phyloP scores from a whole-genome alignment of 2,329 filamentous ascomycete species.

The Ascochyta fabae region DNA sequence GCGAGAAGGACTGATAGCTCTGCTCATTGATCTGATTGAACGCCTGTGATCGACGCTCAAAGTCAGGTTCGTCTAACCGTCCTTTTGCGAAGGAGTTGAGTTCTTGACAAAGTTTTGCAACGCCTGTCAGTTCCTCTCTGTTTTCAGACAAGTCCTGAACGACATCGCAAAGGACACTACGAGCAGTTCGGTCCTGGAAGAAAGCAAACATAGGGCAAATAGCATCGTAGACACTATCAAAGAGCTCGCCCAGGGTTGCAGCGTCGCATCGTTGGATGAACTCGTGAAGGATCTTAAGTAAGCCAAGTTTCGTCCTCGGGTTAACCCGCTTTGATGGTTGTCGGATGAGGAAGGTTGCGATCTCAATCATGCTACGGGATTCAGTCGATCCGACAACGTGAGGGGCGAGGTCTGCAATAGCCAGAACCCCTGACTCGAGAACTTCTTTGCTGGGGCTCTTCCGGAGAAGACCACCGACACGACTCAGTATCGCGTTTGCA shows the following conservation, averaged over 20 bases:
- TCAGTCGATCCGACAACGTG: constrained; percentile 58
- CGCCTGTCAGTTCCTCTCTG: constrained; percentile 64
- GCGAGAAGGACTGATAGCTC: constrained; percentile 64
- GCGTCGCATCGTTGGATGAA: constrained; percentile 73
- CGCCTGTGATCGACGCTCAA: constrained; percentile 78
- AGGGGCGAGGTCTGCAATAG: constrained; percentile 71
- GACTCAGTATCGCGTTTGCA: constrained; percentile 68
- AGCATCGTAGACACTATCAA: constrained; percentile 72
- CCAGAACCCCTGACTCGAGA: constrained; percentile 78
- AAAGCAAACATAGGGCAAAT: constrained; percentile 86
- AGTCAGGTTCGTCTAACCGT: constrained; percentile 85
- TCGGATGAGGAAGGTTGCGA: constrained; percentile 79
- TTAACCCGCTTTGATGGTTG: constrained; percentile 85
- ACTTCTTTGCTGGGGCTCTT: constrained; percentile 72
- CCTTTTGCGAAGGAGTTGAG: constrained; percentile 79
- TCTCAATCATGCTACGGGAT: constrained; percentile 77
- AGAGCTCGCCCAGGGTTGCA: constrained; percentile 63
- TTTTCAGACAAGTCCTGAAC: constrained; percentile 72
- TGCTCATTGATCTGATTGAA: constrained; percentile 75
- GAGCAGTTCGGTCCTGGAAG: constrained; percentile 81
- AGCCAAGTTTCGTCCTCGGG: constrained; percentile 79
- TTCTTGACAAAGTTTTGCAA: constrained; percentile 74
- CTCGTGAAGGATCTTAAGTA: constrained; percentile 80
- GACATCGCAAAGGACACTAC: constrained; percentile 75
- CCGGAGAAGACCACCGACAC: constrained; percentile 60